phyloP scores from a whole-genome alignment of 2,329 filamentous ascomycete genomes.

The Pseudogymnoascus verrucosus region DNA sequence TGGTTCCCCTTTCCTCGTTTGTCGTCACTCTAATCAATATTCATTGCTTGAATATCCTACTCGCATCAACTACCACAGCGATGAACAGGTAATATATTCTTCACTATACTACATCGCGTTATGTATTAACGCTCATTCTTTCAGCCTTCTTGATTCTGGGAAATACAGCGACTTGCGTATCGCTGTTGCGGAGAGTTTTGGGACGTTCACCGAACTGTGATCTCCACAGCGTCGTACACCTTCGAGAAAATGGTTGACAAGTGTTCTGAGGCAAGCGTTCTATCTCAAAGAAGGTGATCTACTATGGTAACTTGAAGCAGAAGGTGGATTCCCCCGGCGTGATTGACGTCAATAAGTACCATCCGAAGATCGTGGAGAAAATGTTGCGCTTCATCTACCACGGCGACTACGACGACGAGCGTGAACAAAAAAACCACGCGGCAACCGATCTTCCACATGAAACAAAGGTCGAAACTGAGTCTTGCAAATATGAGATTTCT shows the following conservation, averaged over 20 bases:
- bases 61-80: not conserved
- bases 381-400: not conserved
- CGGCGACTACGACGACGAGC: not conserved
- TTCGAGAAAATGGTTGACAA: not conserved
- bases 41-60: not conserved
- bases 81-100: not conserved
- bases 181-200: not conserved
- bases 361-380: not conserved
- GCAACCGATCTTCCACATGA: no score
- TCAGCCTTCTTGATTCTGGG: not conserved
- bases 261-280: not conserved
- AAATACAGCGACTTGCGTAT: not conserved
- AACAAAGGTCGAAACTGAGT: no score
- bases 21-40: not conserved
- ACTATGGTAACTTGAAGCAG: not conserved
- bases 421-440: not conserved
- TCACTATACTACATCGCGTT: not conserved
- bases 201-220: not conserved
- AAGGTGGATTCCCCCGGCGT: not conserved
- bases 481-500: no score
- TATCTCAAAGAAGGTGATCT: not conserved
- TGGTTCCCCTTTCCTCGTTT: not conserved
- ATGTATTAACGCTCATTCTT: not conserved
- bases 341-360: not conserved
- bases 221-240: not conserved